Evolutionary conservation across 75 land plant species (phyloP), one percentile per base, ranked within the genome.

Genomic region (Picea sitchensis): DNA sequence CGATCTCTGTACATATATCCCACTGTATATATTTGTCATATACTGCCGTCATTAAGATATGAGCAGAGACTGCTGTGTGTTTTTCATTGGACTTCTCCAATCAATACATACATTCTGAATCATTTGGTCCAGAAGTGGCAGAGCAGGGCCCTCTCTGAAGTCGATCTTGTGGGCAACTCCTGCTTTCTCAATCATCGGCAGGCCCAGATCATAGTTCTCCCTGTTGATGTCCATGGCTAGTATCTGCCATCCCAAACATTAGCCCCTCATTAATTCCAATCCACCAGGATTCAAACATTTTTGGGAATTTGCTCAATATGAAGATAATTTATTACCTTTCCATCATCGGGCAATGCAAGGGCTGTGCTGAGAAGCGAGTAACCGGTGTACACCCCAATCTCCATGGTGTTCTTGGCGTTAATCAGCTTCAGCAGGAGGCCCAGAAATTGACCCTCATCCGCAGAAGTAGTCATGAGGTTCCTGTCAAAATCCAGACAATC

Each of bases 301-400:
- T 9, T 8, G 1, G 44, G 36, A 64, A 41, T 13, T 78, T 64
- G 20, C 9, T 63, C 15, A 80, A 38, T n/a, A 30, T 56, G 26
- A 56, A 47, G 20, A 63, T 31, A 11, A n/a, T 5, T 57, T 1
- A 51, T 7, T 63, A 92, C 96, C 83, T 82, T 90, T 44, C 95
- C 96, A 75, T 94, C 95, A 21, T 88, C 87, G 2, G 96, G 96
- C 30, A 94, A 69, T 6, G 96, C 94, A 12, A 94, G 92, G n/a
- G 96, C 96, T 31, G 96, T 92, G 80, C 87, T 62, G 59, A 92
- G 92, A 68, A 94, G 94, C 5, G 94, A 94, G 75, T 94, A 94
- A 34, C 94, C 98, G 34, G 98, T 91, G 80, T 81, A 92, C 13
- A 90, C 92, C 13, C 92, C 94, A n/a, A 90, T 77, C 82, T 92